phyloP scores from a whole-genome alignment of 108 stramenopile species.

The Discostella stelligeroides region DNA sequence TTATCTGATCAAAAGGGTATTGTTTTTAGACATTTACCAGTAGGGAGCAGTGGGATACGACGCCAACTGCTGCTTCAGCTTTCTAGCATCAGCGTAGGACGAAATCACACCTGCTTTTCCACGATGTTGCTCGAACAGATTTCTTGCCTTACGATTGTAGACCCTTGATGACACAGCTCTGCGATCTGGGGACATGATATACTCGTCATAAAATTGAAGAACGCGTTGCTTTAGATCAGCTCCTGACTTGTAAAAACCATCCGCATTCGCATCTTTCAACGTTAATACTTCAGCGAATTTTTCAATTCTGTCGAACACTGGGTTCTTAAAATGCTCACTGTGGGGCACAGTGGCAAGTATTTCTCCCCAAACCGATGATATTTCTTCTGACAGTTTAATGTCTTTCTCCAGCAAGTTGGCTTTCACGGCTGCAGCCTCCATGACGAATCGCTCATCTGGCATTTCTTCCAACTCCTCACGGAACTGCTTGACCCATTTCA shows the following conservation, averaged over 20 bases:
- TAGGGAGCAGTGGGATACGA: conserved; percentile 78
- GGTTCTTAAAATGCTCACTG: conserved; percentile 56
- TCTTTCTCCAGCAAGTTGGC: conserved; percentile 76
- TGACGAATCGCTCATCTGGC: conserved; percentile 62
- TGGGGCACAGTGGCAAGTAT: conserved; percentile 60
- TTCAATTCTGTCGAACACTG: conserved; percentile 77
- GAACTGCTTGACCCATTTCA: conserved; percentile 76
- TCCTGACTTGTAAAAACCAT: conserved; percentile 39
- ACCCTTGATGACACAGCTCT: conserved; percentile 73
- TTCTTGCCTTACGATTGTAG: conserved; percentile 67
- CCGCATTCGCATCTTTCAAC: conserved; percentile 20
- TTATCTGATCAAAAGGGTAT: too few species aligned
- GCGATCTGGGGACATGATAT: conserved; percentile 60
- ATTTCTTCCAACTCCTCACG: conserved; percentile 80
- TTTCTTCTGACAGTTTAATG: conserved; percentile 79
- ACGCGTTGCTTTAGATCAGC: conserved; percentile 67
- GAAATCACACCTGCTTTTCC: conserved; percentile 72
- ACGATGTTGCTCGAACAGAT: conserved; percentile 63
- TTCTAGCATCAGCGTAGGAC: conserved; percentile 68
- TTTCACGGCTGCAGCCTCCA: conserved; percentile 79
- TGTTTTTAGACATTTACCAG: conserved; percentile 61
- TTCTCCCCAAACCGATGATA: conserved; percentile 71
- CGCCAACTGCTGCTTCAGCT: conserved; percentile 75
- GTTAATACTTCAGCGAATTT: conserved; percentile 72
- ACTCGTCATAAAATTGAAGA: conserved; percentile 72